phyloP scores from a whole-genome alignment of 305 asterid species.

The Fraxinus xanthoxyloides region DNA sequence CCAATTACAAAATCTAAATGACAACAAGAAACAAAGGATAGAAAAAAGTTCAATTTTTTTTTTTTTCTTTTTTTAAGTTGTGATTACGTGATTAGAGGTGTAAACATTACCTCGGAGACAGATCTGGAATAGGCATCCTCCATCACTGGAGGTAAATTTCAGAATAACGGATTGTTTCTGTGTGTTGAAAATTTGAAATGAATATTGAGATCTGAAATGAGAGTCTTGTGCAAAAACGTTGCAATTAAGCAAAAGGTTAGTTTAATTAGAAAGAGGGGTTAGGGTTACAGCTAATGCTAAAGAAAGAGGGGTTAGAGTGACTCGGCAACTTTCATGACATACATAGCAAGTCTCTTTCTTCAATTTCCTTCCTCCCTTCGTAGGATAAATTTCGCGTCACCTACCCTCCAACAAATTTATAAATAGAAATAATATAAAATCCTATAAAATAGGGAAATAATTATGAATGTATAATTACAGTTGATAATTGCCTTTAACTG shows the following conservation, averaged over 20 bases:
- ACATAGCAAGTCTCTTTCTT: no score
- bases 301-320: no score
- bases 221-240: background rate
- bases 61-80: background rate
- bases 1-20: background rate
- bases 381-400: no score
- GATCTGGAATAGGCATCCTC: conserved; percentile 92
- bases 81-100: conserved; percentile 8
- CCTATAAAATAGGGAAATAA: no score
- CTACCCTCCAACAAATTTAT: no score
- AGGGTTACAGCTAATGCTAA: background rate
- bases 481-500: no score
- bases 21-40: background rate
- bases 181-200: background rate
- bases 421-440: no score
- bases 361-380: no score
- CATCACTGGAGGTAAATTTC: conserved; percentile 38
- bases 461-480: no score
- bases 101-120: conserved; percentile 52
- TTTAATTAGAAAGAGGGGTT: background rate
- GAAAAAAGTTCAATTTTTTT: background rate
- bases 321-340: no score
- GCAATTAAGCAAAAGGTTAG: background rate
- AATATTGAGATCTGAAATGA: background rate
- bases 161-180: background rate